Evolutionary conservation across 306 rosid species (phyloP), one percentile per base, ranked within the genome.

Genomic region (Styphnolobium japonicum): DNA sequence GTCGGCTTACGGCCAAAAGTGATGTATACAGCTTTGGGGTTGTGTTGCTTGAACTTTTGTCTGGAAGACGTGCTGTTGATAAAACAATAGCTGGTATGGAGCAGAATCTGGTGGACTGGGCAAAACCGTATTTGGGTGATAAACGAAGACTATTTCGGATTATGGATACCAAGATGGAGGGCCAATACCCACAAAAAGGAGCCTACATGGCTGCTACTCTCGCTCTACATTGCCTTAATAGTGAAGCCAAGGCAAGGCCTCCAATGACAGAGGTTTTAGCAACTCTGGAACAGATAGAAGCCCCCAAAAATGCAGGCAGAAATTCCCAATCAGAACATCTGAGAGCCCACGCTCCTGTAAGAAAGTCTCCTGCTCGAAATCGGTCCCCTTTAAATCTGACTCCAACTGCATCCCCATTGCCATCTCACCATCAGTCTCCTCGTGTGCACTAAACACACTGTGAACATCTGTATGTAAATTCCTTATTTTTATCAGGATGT

Each of bases 11-110:
- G 0, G 90, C 98, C 2, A 95, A 95, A 33, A 92, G 99, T 48
- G 99, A 95, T 9, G 98, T 95, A 6, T 95, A 95, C 71, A 92
- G 99, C 58, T 95, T 93, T 68, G 99, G 98, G 21, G 99, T 95
- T 21, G 99, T 95, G 75, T 56, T 95, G 69, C 85, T 92, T 19
- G 99, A 95, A 74, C 89, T 95, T 21, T 42, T 95, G 60, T 87
- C 97, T 0, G 99, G 99, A 61, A 81, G 92, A 61, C 92, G 94
- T 2, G 98, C 98, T 0, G 94, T 90, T 1, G 98, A 94, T 43
- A 90, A 87, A 79, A 46, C 89, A 3, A 90, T 85, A 68, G 75
- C 83, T 0, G 97, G 87, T 3, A 34, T 83, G 37, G 99, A 95
- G 66, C 97, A 90, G 77, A 87, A 90, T 68, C 85, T 95, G 46